Conservation (phyloP, 441 rosid genomes). For the Isatis lusitanica region DNA sequence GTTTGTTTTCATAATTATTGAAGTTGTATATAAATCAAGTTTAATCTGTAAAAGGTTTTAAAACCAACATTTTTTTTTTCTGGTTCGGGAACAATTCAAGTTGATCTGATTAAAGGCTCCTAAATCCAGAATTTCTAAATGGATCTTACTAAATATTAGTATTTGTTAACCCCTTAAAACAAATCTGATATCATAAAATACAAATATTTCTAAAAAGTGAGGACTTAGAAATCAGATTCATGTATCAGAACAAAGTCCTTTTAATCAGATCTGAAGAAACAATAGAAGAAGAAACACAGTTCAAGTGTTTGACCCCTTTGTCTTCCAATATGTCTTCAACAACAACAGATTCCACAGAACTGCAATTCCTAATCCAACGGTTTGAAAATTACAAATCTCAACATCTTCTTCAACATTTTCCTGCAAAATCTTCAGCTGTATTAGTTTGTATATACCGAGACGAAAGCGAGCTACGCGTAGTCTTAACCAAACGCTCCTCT, state of each 20-base stretch:
- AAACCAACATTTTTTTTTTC: background rate
- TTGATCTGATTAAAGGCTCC: background rate
- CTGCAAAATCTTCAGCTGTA: conserved; percentile 55
- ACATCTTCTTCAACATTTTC: background rate
- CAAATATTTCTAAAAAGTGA: background rate
- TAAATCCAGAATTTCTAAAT: background rate
- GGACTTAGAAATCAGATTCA: background rate
- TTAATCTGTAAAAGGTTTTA: background rate
- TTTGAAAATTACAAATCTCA: conserved; percentile 39
- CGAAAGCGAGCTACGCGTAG: conserved; percentile 49
- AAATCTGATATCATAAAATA: background rate
- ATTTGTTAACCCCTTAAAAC: background rate
- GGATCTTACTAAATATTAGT: background rate
- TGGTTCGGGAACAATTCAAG: background rate
- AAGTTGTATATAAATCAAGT: no score
- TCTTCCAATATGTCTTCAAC: conserved; percentile 25
- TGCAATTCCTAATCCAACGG: conserved; percentile 37
- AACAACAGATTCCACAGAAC: conserved; percentile 5
- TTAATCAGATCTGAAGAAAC: conserved; percentile 28
- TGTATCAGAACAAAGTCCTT: background rate
- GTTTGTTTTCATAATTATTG: no score
- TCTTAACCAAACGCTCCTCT: conserved; percentile 69
- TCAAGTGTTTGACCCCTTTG: background rate
- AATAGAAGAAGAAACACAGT: conserved; percentile 1
- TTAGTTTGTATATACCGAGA: conserved; percentile 61